phyloP scores from a whole-genome alignment of 176 grass and related monocot genomes.

The Melocanna baccifera region DNA sequence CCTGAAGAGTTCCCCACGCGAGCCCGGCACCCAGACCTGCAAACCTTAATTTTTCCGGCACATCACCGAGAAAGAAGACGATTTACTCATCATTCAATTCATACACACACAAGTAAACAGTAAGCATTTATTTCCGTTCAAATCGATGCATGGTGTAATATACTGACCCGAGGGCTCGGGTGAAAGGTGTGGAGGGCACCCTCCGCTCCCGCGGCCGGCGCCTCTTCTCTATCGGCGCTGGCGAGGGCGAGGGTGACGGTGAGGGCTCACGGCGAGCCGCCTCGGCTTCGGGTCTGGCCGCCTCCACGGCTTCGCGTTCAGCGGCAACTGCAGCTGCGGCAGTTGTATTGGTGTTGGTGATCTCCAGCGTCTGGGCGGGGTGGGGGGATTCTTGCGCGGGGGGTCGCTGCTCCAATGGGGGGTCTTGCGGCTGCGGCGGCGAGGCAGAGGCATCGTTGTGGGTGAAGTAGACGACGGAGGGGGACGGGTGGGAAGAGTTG shows the following conservation, averaged over 20 bases:
- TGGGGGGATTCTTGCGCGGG: conserved; percentile 3
- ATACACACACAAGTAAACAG: not conserved
- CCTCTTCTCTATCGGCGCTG: conserved; percentile 45
- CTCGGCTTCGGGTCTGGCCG: not conserved
- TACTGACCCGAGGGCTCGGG: conserved; percentile 84
- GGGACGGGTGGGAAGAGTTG: conserved; percentile 1
- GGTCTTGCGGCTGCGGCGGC: not conserved
- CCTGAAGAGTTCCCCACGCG: conserved; percentile 78
- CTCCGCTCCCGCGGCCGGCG: conserved; percentile 66
- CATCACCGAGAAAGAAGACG: not conserved
- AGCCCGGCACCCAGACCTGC: conserved; percentile 82
- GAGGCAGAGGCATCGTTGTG: not conserved
- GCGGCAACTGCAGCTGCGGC: not conserved
- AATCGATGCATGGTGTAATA: not conserved
- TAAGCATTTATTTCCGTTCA: conserved; percentile 2
- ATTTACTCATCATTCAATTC: conserved; percentile 9
- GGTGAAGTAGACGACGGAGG: conserved; percentile 70
- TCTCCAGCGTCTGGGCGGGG: conserved; percentile 7
- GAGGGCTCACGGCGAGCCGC: not conserved
- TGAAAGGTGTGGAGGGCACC: conserved; percentile 82
- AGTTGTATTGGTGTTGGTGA: not conserved
- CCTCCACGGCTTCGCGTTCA: conserved; percentile 9
- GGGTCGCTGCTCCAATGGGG: conserved; percentile 12
- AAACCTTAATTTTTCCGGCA: conserved; percentile 50
- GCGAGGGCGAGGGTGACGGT: not conserved